Evolutionary conservation across 495 filamentous ascomycete species (phyloP), one percentile per base, ranked within the genome.

Genomic region (Tuber brumale): DNA sequence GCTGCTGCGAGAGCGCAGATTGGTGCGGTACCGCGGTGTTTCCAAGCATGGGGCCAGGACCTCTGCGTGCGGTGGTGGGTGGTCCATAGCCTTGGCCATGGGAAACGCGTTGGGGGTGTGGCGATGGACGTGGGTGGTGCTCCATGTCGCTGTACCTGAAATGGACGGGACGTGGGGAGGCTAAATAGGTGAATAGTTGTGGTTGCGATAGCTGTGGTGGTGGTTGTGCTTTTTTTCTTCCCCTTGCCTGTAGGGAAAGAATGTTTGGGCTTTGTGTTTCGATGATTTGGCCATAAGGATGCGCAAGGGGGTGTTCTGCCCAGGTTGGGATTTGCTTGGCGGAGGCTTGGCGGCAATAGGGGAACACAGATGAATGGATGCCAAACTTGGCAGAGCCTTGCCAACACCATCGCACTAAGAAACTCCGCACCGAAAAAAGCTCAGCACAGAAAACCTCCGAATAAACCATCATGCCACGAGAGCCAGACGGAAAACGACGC

Each of bases 21-120:
- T 77, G 81, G 79, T 87, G 87, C 23, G 86, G 83, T 18, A 66
- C 57, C 19, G 57, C 57, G 14, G 57, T 66, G 72, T 85, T 86
- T 74, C 85, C 84, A 80, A 90, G 87, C 87, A 91, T 90, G 45
- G 89, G 89, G 46, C 88, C 88, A 83, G 81, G 82, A 19, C 82
- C 82, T 21, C 82, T 76, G 73, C 82, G 81, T n/a, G 82, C 75
- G 46, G 73, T 61, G n/a, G 78, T 70, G 19, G 73, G 73, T 41
- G 76, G 43, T 3, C 76, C 76, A 35, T 78, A 78, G 75, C 75
- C 44, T 42, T 74, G 57, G 35, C 74, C 72, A 31, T 80, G 77
- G 39, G 73, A 37, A 44, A 70, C 57, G 78, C 76, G 73, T 73
- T 74, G 77, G 6, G 77, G 39, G 39, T 79, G 71, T 37, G 77